phyloP scores from a whole-genome alignment of 129 eudicot genomes.

The Chrysanthemum makinoi region DNA sequence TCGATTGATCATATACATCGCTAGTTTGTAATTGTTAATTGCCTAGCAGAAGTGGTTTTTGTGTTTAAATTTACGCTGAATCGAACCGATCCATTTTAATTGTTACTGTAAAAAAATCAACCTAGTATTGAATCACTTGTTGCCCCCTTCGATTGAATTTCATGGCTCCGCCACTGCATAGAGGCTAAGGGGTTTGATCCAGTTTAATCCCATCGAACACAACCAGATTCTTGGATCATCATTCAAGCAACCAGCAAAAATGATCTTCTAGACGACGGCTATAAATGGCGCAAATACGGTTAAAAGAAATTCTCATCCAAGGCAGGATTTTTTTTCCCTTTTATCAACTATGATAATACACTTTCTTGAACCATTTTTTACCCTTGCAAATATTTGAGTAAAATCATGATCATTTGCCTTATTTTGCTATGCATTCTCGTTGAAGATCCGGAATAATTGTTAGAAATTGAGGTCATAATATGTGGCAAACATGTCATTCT shows the following conservation, averaged over 20 bases:
- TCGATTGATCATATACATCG: no score
- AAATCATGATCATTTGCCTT: not conserved
- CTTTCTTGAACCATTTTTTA: not conserved
- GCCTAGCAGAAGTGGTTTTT: no score
- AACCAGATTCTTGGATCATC: slow-evolving; percentile 30
- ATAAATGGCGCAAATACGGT: slow-evolving; percentile 31
- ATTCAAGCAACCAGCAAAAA: slow-evolving; percentile 20
- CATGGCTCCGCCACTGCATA: no score
- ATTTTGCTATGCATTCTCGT: not conserved
- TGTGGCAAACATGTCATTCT: no score
- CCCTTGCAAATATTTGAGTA: not conserved
- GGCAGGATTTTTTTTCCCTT: not conserved
- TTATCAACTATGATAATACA: not conserved
- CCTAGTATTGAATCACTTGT: no score
- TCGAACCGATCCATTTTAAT: no score
- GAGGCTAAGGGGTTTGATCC: no score
- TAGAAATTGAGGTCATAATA: no score
- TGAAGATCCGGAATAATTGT: not conserved
- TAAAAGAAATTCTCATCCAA: slow-evolving; percentile 25
- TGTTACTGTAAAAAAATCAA: no score
- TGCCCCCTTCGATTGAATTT: no score
- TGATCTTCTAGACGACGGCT: slow-evolving; percentile 33
- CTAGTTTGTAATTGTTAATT: no score
- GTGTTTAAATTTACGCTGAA: no score
- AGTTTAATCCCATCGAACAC: slow-evolving; percentile 42